These are phyloP conservation scores for Cryptosporidium tyzzeri DNA, from an alignment of 169 alveolate genomes.

Conservation along the genomic window DNA sequence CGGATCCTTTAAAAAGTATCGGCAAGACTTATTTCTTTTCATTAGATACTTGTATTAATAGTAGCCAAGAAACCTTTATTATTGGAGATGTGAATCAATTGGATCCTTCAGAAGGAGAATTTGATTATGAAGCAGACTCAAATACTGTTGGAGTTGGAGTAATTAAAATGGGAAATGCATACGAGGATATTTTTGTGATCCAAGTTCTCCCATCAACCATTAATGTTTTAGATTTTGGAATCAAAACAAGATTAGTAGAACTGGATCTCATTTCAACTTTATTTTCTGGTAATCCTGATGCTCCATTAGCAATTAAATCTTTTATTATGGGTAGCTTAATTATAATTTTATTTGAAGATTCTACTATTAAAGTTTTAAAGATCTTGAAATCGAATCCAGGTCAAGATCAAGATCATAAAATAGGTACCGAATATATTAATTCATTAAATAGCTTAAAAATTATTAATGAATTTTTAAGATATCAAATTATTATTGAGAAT, in stretches of 20 bases:
- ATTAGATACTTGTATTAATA: conserved; percentile 8
- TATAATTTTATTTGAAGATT: conserved; percentile 47
- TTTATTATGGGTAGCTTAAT: conserved; percentile 22
- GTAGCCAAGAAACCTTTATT: background rate
- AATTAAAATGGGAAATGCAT: conserved; percentile 6
- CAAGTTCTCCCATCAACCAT: conserved; percentile 48
- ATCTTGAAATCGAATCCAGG: background rate
- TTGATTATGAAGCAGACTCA: conserved; percentile 56
- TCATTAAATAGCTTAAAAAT: background rate
- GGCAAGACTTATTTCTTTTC: conserved; percentile 66
- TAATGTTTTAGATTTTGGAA: conserved; percentile 12
- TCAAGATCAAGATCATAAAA: background rate
- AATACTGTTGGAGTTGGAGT: conserved; percentile 61
- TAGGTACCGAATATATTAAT: background rate
- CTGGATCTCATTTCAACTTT: conserved; percentile 16
- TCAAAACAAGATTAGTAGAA: conserved; percentile 31
- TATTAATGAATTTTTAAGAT: background rate
- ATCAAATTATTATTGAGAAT: background rate
- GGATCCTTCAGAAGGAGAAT: conserved; percentile 54
- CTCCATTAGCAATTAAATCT: conserved; percentile 65
- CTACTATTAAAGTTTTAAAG: conserved; percentile 29
- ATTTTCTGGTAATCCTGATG: conserved; percentile 33
- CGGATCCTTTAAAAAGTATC: conserved; percentile 67
- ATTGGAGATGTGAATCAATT: conserved; percentile 64
- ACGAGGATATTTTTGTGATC: conserved; percentile 9